Evolutionary conservation across 805 yeast genomes (phyloP), one percentile per base, ranked within the genome.

Genomic region (Cyberlindnera maritima): DNA sequence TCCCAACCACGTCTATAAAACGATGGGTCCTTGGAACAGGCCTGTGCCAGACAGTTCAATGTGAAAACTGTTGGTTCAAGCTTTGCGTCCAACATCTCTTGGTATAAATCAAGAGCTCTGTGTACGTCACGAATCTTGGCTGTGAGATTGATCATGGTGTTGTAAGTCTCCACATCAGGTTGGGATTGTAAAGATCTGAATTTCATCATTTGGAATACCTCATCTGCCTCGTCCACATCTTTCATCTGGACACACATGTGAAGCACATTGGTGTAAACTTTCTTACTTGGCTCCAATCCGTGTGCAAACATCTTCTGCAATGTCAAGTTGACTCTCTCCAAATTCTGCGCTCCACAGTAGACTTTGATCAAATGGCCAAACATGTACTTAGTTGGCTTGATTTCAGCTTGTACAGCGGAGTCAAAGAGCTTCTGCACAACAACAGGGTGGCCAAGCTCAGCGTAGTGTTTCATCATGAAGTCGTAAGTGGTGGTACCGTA

Each of bases 121-220:
- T 89, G 91, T 13, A 87, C 70, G 45, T 87, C 78, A 41, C 78
- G 72, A 45, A 79, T 74, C 52, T 77, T 76, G 3, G 83, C 78
- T 52, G 86, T 81, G 8, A 88, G 70, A 11, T 81, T 73, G 12
- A 92, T 77, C 71, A 90, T 79, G 6, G 85, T 77, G 48, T 83
- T 81, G 63, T 90, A 94, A 1, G 90, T 79, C 15, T 67, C 65
- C 0, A 78, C 58, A 40, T 81, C 85, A 0, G 98, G 97, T 41
- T 79, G 75, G 14, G 90, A 80, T 23, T 71, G 68, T 4, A 71
- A 59, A 1, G 94, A 80, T 54, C 85, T 63, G 62, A 88, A 92
- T 61, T 89, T 92, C 90, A 94, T 81, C 51, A 88, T 80, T 54
- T 85, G 89, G 65, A 94, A 94, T 2, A 87, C 70, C 38, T 81